Percentiles rank a stretch among this genome's conserved stretches.
These are phyloP conservation scores for Dipteronia dyeriana DNA, from an alignment of 345 rosid species.

Conservation along the genomic window DNA sequence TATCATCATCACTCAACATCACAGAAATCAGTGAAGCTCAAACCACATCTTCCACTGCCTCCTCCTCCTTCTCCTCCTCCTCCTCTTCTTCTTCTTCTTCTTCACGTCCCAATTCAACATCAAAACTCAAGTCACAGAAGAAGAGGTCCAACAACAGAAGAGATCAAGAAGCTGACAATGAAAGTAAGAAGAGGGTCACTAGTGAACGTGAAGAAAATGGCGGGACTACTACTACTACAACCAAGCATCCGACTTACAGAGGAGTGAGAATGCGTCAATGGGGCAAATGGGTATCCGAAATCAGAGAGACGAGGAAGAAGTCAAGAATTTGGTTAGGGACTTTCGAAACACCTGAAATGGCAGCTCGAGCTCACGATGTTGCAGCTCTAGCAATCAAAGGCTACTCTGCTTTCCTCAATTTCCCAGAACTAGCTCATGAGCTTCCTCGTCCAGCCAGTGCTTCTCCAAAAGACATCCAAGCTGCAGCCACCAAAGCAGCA, in stretches of 20 bases:
- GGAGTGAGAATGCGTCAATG: slow-evolving; percentile 93
- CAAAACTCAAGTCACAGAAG: slow-evolving; percentile 7
- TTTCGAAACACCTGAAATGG: slow-evolving; percentile 89
- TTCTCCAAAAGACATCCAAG: slow-evolving; percentile 84
- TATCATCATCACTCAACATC: not conserved
- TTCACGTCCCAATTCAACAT: not conserved
- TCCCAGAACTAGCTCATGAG: slow-evolving; percentile 62
- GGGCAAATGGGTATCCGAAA: slow-evolving; percentile 98
- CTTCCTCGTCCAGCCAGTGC: slow-evolving; percentile 70
- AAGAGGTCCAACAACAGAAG: slow-evolving; percentile 8
- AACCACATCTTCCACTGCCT: slow-evolving; percentile 17
- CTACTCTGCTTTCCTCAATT: slow-evolving; percentile 68
- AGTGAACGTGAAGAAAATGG: slow-evolving; percentile 12
- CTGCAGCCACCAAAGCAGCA: slow-evolving; percentile 85
- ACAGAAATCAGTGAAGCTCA: slow-evolving; percentile 7
- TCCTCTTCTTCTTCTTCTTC: slow-evolving; percentile 9
- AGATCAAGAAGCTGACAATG: not conserved
- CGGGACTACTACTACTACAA: not conserved
- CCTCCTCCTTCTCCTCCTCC: slow-evolving; percentile 1
- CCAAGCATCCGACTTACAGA: slow-evolving; percentile 53
- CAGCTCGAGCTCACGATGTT: slow-evolving; percentile 93
- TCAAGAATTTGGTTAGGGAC: slow-evolving; percentile 96
- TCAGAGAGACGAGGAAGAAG: slow-evolving; percentile 85
- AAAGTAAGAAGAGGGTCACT: not conserved
- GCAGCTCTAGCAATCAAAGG: slow-evolving; percentile 86